Evolutionary conservation across 495 filamentous ascomycete genomes (phyloP), one percentile per base, ranked within the genome.

Genomic region (Penicillium verhagenii): DNA sequence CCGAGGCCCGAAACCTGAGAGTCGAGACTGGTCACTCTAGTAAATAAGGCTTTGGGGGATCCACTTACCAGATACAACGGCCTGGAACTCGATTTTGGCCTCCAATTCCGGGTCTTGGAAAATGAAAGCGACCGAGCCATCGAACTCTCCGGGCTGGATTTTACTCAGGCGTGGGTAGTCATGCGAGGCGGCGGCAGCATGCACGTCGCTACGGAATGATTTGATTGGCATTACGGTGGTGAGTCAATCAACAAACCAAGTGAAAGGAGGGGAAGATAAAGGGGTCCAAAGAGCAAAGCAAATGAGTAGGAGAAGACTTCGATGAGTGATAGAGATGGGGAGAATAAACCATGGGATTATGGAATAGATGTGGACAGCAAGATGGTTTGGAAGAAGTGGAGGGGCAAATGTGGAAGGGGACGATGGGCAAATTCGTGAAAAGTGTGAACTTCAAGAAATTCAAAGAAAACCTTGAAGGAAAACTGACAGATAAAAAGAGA

Each of bases 71-170:
- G 80, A 72, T 4, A 86, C 69, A 7, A 84, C 66, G 14, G 72
- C 80, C 19, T 77, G 77, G 24, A 88, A 72, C 26, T 79, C 68
- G 33, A 87, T 66, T 9, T 57, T 47, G 3, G 59, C 50, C 21
- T 6, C 49, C 11, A 16, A 18, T 23, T 56, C 45, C 9, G 72
- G 65, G 14, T 63, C 47, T 1, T 57, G 64, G 50, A 79, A 85
- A 0, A 64, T 67, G 57, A 90, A 87, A 3, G 71, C 76, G 55
- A 91, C 77, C 28, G 82, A 80, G 24, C 84, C 84, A 66, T 88
- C 81, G 33, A 81, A 82, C 6, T 83, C 81, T 10, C 86, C 85
- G 19, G 71, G 61, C 45, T 70, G 72, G 33, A 91, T 67, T 28
- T 73, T 57, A 44, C 58, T 64, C 44, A 86, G 62, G 57, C 75